These are phyloP conservation scores for Naegleria fowleri DNA, from an alignment of 208 protist genomes.

Conservation along the genomic window DNA sequence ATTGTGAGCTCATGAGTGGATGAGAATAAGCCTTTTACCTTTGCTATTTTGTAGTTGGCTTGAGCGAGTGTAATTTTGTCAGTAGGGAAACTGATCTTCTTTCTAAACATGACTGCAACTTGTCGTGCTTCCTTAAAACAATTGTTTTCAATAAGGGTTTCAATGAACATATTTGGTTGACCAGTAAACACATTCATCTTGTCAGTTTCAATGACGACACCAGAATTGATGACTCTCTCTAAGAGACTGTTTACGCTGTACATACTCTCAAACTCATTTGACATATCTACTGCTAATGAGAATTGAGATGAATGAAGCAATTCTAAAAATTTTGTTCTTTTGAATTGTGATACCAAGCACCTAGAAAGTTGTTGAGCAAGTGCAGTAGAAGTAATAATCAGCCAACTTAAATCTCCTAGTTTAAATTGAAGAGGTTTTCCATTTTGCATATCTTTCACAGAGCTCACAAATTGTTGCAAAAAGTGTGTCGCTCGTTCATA, in stretches of 20 bases:
- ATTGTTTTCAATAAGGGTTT: background rate
- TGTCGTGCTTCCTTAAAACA: background rate
- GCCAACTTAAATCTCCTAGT: background rate
- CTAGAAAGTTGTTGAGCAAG: background rate
- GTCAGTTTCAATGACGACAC: background rate
- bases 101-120: background rate
- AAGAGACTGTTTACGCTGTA: background rate
- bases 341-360: background rate
- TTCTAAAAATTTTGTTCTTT: background rate
- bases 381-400: background rate
- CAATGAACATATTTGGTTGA: background rate
- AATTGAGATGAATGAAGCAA: background rate
- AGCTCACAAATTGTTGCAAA: background rate
- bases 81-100: background rate
- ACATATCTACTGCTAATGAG: background rate
- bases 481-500: background rate
- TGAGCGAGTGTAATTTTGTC: background rate
- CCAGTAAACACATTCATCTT: background rate
- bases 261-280: background rate
- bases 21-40: background rate
- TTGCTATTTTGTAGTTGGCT: background rate
- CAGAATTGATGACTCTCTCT: background rate
- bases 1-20: background rate
- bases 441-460: background rate
- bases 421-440: background rate